Evolutionary conservation across 1,284 basidiomycete genomes (phyloP), one percentile per base, ranked within the genome.

Genomic region (Malassezia equina): DNA sequence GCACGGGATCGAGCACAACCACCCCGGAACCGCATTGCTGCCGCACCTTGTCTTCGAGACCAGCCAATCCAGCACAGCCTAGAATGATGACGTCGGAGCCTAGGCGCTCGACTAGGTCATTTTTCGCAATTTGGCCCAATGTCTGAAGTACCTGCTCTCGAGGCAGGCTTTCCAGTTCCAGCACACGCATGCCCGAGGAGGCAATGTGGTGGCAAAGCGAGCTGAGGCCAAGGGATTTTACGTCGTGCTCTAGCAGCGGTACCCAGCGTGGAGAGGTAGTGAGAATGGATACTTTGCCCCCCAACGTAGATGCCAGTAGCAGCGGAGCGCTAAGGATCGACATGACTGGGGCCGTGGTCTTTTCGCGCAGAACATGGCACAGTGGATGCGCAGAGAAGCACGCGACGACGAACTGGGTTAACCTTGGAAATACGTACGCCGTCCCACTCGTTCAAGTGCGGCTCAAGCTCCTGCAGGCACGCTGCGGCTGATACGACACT

Each of bases 241-340:
- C n/a, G 17, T 43, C 41, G 11, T 43, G 41, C 41, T 24, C 27
- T 4, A 43, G 41, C 15, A 43, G 41, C 2, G 41, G 41, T 7
- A 43, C 41, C 41, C 41, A 43, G 13, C 41, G 41, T 27, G 41
- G 41, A 7, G 41, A 43, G 12, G 41, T 43, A 27, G 41, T 43
- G 41, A 43, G 23, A 27, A 43, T 43, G 27, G 41, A 9, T 27
- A 28, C 24, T 7, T 43, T 43, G 19, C 41, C 41, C 8, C 41
- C 41, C 13, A 43, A 24, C 24, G 41, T 43, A 24, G 41, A 43
- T n/a, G 41, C 41, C n/a, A 43, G 11, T 7, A 43, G 27, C n/a
- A 43, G 8, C 24, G 41, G 41, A 11, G 41, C 41, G 13, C 24
- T 28, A 1, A 43, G 41, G 11, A 43, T 43, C 2, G 41, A 43